These are phyloP conservation scores for Aspergillus hancockii DNA, from an alignment of 495 filamentous ascomycete genomes.

Conservation along the genomic window DNA sequence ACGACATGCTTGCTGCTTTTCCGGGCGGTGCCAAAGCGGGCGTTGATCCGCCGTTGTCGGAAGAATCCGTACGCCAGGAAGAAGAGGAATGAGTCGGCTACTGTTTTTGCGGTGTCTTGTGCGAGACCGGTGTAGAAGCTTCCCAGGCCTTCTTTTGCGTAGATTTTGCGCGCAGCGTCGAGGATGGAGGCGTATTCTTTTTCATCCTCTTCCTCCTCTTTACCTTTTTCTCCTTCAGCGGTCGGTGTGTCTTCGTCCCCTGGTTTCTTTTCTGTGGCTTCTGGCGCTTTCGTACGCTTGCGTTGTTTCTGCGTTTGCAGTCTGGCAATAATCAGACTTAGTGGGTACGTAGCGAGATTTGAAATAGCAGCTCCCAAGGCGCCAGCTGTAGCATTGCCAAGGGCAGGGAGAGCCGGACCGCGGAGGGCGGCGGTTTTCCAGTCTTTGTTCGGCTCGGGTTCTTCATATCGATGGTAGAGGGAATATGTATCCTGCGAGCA, in stretches of 20 bases:
- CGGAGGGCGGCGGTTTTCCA: constrained; percentile 39
- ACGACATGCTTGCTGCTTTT: constrained; percentile 43
- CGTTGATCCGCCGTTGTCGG: constrained; percentile 59
- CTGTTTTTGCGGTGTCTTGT: constrained; percentile 71
- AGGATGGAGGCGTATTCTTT: constrained; percentile 60
- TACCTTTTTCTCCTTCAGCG: constrained; percentile 20
- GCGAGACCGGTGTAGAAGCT: constrained; percentile 77
- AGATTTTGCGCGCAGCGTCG: constrained; percentile 74
- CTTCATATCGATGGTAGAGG: constrained; percentile 50
- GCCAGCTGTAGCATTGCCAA: constrained; percentile 86
- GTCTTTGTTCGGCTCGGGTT: constrained; percentile 31
- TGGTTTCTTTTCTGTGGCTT: not conserved
- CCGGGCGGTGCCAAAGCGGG: constrained; percentile 31
- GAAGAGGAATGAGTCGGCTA: constrained; percentile 79
- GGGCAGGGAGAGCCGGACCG: constrained; percentile 67
- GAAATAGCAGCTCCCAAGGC: constrained; percentile 78
- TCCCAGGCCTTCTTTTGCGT: constrained; percentile 62
- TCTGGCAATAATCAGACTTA: constrained; percentile 81
- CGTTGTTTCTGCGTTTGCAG: constrained; percentile 75
- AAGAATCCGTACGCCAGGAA: constrained; percentile 79
- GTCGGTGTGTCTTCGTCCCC: not conserved
- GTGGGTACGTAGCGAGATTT: constrained; percentile 77
- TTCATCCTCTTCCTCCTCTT: constrained; percentile 39
- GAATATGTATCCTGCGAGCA: constrained; percentile 48
- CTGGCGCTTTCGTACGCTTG: constrained; percentile 22